Evolutionary conservation across 768 basidiomycete species (phyloP).

Genomic region (Porphyrellus cyaneotinctus): DNA sequence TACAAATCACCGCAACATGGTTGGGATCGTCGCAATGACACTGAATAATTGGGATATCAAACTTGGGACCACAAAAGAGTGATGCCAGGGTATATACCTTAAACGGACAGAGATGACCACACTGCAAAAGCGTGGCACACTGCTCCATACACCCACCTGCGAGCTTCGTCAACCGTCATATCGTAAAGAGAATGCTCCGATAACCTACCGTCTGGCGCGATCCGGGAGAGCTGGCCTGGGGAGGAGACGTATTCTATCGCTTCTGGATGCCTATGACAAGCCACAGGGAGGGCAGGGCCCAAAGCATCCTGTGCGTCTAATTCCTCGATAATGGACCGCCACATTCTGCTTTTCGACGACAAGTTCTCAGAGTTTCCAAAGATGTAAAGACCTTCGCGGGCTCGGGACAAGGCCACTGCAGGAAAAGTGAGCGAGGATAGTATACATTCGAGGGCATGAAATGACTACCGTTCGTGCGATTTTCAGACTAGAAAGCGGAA

Average conservation of each 20-base stretch:
- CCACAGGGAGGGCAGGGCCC: constrained; percentile 52
- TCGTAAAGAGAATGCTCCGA: neutral
- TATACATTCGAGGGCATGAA: too few species aligned
- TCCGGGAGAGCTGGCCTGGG: constrained; percentile 47
- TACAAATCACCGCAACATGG: constrained; percentile 47
- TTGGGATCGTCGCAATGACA: constrained; percentile 60
- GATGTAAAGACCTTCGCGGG: constrained; percentile 69
- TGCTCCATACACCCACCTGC: constrained; percentile 60
- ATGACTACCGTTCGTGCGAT: constrained; percentile 50
- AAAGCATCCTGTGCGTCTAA: constrained; percentile 45
- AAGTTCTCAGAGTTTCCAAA: constrained; percentile 63
- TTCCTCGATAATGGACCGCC: constrained; percentile 55
- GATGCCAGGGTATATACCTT: constrained; percentile 37
- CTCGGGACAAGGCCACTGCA: constrained; percentile 67
- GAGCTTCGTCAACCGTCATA: neutral
- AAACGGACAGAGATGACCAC: constrained; percentile 64
- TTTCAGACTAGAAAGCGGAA: constrained; percentile 41
- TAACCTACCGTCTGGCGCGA: constrained; percentile 54
- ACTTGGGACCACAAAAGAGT: neutral
- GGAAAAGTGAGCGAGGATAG: neutral
- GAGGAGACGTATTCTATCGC: constrained; percentile 37
- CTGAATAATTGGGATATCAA: constrained; percentile 27
- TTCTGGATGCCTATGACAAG: constrained; percentile 54
- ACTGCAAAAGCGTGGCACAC: constrained; percentile 49
- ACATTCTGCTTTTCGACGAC: constrained; percentile 48